Evolutionary conservation across 2,329 filamentous ascomycete species (phyloP), one percentile per base, ranked within the genome.

Genomic region (Aspergillus sergii): DNA sequence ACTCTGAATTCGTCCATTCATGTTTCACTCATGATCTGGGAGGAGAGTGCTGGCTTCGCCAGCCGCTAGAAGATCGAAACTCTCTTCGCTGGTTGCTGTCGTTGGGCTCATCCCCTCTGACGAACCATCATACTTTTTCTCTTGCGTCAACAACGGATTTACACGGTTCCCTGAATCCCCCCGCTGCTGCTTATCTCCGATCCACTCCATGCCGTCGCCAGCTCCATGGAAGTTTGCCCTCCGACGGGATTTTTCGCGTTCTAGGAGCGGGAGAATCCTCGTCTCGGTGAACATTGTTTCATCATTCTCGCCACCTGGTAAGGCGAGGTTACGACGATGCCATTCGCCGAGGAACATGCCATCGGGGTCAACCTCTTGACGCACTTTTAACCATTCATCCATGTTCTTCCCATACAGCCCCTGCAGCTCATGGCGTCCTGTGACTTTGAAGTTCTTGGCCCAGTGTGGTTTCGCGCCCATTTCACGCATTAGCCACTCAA

Each of bases 321-420:
- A 75, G 54, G 86, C 76, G 12, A 97, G 81, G 70, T 87, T 87
- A 58, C 90, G 85, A 32, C 91, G 84, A 78, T 97, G 93, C 94
- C 94, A 99, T 56, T 93, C 89, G 2, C 94, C 94, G 16, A 94
- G 84, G 78, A 97, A 97, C 86, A 96, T 90, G 61, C 93, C 93
- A 64, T 93, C 88, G 0, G 91, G 90, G 73, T 97, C 93, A 39
- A 87, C 88, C 58, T 88, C 83, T 63, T 90, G 84, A 59, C 93
- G 85, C 8, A 96, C 84, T 32, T 83, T 80, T 46, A 90, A 82
- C 85, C 90, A 97, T 54, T 86, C 79, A 21, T 83, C 79, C 63
- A 96, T 81, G 55, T 89, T 81, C n/a, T 83, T 76, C 46, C 89
- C 89, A 74, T 95, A 96, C 76, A 92, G 87, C 1, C 77, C 75